These are phyloP conservation scores for Ilyonectria mors-panacis DNA, from an alignment of 2,329 filamentous ascomycete genomes.

Conservation along the genomic window DNA sequence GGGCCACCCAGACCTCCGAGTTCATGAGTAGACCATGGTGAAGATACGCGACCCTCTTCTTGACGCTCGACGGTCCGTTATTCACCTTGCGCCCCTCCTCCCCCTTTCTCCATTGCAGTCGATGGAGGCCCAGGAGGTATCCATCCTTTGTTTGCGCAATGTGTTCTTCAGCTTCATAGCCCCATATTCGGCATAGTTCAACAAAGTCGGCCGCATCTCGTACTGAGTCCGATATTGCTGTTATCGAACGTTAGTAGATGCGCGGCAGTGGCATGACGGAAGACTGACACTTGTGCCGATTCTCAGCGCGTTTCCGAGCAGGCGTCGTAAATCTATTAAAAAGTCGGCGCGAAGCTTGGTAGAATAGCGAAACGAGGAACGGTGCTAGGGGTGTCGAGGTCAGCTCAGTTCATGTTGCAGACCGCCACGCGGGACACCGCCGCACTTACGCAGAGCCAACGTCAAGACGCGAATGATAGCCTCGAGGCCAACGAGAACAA, in stretches of 20 bases:
- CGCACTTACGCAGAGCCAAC: conserved; percentile 82
- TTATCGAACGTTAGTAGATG: conserved; percentile 60
- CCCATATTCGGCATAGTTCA: conserved; percentile 91
- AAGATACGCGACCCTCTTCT: conserved; percentile 91
- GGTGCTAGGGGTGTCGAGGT: conserved; percentile 68
- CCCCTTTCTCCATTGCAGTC: conserved; percentile 85
- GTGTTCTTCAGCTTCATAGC: conserved; percentile 96
- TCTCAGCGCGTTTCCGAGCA: conserved; percentile 76
- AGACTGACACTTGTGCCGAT: conserved; percentile 73
- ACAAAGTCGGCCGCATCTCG: conserved; percentile 92
- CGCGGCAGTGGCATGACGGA: conserved; percentile 52
- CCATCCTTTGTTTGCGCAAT: conserved; percentile 95
- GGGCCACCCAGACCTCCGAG: conserved; percentile 97
- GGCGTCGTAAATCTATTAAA: conserved; percentile 86
- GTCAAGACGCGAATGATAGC: conserved; percentile 88
- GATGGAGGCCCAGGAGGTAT: conserved; percentile 90
- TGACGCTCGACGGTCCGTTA: conserved; percentile 73
- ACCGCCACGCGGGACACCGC: conserved; percentile 25
- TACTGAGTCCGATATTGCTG: conserved; percentile 80
- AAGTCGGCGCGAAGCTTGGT: conserved; percentile 83
- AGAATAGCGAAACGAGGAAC: conserved; percentile 86
- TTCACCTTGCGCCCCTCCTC: conserved; percentile 88
- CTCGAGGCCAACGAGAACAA: conserved; percentile 87
- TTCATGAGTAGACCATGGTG: conserved; percentile 99
- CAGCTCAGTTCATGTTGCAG: conserved; percentile 23